These are phyloP conservation scores for Verticillium dahliae DNA, from an alignment of 2,329 filamentous ascomycete species.

Conservation along the genomic window DNA sequence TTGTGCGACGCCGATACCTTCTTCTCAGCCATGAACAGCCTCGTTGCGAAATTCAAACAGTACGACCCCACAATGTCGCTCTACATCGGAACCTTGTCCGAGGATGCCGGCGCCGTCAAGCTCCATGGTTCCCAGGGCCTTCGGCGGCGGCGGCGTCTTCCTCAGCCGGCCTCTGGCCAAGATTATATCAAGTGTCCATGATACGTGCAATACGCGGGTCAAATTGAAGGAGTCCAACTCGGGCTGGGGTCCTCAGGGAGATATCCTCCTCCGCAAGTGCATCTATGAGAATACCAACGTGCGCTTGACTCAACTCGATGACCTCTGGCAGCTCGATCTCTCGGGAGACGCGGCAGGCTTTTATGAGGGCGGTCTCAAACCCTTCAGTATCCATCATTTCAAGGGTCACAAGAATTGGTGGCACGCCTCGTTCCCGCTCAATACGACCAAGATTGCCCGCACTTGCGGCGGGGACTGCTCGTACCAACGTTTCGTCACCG, in stretches of 20 bases:
- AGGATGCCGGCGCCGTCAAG: conserved; percentile 44
- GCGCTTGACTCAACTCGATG: conserved; percentile 31
- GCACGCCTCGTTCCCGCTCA: conserved; percentile 21
- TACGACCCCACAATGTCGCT: conserved; percentile 40
- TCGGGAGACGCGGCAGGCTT: conserved; percentile 39
- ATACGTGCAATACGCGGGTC: conserved; percentile 27
- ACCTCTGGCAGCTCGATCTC: conserved; percentile 16
- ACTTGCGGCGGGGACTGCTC: conserved; percentile 37
- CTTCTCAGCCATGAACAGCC: conserved; percentile 46
- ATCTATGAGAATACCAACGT: conserved; percentile 23
- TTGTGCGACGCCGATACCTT: conserved; percentile 55
- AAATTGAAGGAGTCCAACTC: conserved; percentile 13
- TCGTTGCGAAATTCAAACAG: conserved; percentile 37
- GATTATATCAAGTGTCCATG: conserved; percentile 26
- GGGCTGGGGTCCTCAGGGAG: conserved; percentile 26
- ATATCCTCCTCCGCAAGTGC: conserved; percentile 32
- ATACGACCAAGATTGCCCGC: conserved; percentile 30
- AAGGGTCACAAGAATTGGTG: conserved; percentile 15
- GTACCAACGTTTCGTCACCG: conserved; percentile 37
- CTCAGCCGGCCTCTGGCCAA: conserved; percentile 27
- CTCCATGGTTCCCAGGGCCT: conserved; percentile 52
- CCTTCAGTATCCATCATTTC: conserved; percentile 32
- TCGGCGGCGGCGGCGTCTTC: conserved; percentile 38
- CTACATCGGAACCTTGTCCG: conserved; percentile 52
- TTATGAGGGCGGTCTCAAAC: conserved; percentile 30